A percentile compares a stretch with the other conserved stretches of the same genome.
phyloP scores from a whole-genome alignment of 2,329 filamentous ascomycete species.

The Scedosporium boydii region DNA sequence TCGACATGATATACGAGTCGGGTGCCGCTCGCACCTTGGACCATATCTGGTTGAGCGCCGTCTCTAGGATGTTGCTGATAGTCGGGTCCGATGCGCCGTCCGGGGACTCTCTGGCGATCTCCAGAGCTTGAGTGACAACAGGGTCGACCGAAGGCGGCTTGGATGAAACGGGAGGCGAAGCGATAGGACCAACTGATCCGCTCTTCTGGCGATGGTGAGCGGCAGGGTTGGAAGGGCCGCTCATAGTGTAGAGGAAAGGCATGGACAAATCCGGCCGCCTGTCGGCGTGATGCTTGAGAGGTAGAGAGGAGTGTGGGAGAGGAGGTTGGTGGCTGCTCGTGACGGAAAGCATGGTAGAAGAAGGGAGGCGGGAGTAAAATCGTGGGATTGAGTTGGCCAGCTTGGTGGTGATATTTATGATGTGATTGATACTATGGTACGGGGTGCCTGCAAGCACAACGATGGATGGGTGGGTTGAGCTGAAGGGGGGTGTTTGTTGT shows the following conservation, averaged over 20 bases:
- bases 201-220: conserved; percentile 13
- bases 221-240: conserved; percentile 7
- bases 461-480: background rate
- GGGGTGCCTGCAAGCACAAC: background rate
- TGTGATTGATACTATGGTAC: background rate
- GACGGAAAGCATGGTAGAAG: conserved; percentile 20
- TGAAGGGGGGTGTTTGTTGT: background rate
- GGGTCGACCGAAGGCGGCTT: conserved; percentile 13
- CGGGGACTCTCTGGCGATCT: conserved; percentile 65
- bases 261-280: background rate
- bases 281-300: conserved; percentile 9
- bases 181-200: conserved; percentile 11
- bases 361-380: background rate
- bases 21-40: conserved; percentile 54
- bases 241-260: conserved; percentile 3
- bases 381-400: background rate
- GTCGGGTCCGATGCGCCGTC: conserved; percentile 54
- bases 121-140: conserved; percentile 57
- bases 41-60: conserved; percentile 57
- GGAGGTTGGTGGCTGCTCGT: conserved; percentile 15
- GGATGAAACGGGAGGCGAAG: conserved; percentile 2
- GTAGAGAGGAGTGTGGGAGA: conserved; percentile 14
- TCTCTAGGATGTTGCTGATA: conserved; percentile 56
- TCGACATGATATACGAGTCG: conserved; percentile 60
- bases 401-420: conserved; percentile 2